These are phyloP conservation scores for Ceratonia siliqua DNA, from an alignment of 306 rosid species.

Conservation along the genomic window DNA sequence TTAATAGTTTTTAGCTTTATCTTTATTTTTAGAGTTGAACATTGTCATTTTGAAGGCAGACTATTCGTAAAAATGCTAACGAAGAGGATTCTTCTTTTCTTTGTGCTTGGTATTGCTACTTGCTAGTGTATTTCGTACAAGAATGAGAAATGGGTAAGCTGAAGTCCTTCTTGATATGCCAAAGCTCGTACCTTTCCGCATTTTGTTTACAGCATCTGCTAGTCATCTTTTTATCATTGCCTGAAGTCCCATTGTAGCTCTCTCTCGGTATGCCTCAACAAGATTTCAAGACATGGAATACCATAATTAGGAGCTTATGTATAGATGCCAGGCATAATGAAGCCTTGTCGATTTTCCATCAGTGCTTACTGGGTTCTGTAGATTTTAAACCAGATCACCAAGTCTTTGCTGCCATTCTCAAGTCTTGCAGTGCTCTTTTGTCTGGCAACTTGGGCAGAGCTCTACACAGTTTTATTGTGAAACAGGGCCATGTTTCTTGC, in stretches of 20 bases:
- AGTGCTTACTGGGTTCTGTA: constrained; percentile 32
- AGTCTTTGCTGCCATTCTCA: constrained; percentile 60
- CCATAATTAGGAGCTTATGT: constrained; percentile 46
- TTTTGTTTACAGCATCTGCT: not conserved
- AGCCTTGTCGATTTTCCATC: constrained; percentile 54
- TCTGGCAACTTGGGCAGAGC: constrained; percentile 58
- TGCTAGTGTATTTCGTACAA: not conserved
- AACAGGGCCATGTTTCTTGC: constrained; percentile 70
- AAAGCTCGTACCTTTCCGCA: not conserved
- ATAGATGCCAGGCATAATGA: constrained; percentile 52
- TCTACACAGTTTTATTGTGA: constrained; percentile 64
- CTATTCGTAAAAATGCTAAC: constrained; percentile 44
- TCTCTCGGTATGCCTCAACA: constrained; percentile 48
- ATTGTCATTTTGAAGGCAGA: constrained; percentile 15
- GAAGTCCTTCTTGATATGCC: not conserved
- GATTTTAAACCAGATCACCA: constrained; percentile 55
- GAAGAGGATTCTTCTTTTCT: not conserved
- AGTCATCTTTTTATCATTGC: not conserved
- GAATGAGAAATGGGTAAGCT: not conserved
- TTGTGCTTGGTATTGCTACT: not conserved
- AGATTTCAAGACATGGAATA: constrained; percentile 50
- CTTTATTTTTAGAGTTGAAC: no score
- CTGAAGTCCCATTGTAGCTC: constrained; percentile 15
- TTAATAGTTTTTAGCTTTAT: no score
- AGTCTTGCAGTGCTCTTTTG: constrained; percentile 66